These are phyloP conservation scores for Skeletonema marinoi DNA, from an alignment of 108 stramenopile genomes.

Conservation along the genomic window DNA sequence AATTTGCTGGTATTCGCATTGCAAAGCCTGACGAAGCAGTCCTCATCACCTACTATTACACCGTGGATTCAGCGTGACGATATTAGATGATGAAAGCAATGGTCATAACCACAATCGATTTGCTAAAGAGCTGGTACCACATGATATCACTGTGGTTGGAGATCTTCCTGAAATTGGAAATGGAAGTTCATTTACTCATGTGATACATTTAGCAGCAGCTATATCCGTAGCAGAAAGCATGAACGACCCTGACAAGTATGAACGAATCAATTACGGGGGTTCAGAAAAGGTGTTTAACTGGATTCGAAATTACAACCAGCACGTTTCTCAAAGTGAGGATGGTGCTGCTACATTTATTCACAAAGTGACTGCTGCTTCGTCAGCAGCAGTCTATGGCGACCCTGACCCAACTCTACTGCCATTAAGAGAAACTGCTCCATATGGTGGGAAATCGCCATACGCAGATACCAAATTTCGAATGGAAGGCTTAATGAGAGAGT, in stretches of 20 bases:
- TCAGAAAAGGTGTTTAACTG: constrained; percentile 56
- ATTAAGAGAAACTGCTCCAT: constrained; percentile 51
- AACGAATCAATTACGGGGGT: constrained; percentile 41
- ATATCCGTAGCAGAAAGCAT: constrained; percentile 71
- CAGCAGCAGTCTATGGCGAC: constrained; percentile 51
- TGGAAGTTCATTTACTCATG: constrained; percentile 75
- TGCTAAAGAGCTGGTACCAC: constrained; percentile 37
- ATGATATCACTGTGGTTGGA: constrained; percentile 45
- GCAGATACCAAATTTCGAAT: constrained; percentile 87
- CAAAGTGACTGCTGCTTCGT: constrained; percentile 44
- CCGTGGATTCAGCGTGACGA: constrained; percentile 80
- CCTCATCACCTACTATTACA: constrained; percentile 64
- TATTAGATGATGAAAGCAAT: constrained; percentile 74
- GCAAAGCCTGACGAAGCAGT: constrained; percentile 47
- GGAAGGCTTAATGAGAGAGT: constrained; percentile 80
- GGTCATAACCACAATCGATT: constrained; percentile 48
- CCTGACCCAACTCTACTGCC: constrained; percentile 41
- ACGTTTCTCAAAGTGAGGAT: background rate
- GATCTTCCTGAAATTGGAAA: constrained; percentile 41
- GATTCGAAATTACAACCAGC: constrained; percentile 30
- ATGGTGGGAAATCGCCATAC: constrained; percentile 80
- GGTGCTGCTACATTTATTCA: constrained; percentile 7
- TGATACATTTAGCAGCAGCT: constrained; percentile 47
- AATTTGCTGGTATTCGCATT: constrained; percentile 31
- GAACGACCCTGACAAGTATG: constrained; percentile 48